These are phyloP conservation scores for Clavispora vitiphila DNA, from an alignment of 805 yeast genomes.

Conservation along the genomic window DNA sequence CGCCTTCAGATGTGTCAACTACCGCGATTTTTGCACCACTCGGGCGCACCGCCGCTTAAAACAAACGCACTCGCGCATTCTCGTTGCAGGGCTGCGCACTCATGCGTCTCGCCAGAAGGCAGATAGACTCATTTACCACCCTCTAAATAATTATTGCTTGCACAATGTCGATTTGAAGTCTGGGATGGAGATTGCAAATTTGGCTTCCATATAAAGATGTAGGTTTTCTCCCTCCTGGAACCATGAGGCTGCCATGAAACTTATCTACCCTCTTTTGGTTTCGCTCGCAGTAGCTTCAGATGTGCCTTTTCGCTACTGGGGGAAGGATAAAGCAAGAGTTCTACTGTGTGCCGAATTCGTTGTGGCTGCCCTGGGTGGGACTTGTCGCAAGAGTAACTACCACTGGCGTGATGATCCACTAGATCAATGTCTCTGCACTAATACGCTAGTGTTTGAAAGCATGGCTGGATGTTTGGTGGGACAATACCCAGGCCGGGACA, in stretches of 20 bases:
- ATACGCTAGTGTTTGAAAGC: neutral
- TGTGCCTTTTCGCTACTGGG: slow-evolving; percentile 1
- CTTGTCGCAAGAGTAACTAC: neutral
- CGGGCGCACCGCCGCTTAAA: neutral
- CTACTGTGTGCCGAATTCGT: neutral
- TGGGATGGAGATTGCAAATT: neutral
- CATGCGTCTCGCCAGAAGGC: neutral
- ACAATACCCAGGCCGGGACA: slow-evolving; percentile 1
- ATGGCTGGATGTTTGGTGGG: slow-evolving; percentile 3
- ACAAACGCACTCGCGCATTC: neutral
- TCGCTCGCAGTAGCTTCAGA: neutral
- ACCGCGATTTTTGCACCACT: neutral
- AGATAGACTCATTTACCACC: too few species aligned
- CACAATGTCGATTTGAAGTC: neutral
- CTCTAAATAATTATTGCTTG: too few species aligned
- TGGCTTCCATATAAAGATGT: neutral
- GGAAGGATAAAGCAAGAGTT: neutral
- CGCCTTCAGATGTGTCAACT: neutral
- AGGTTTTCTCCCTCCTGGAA: too few species aligned
- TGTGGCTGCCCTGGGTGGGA: neutral
- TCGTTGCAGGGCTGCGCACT: neutral
- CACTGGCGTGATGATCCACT: neutral
- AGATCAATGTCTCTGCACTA: neutral
- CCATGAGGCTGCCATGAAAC: too few species aligned
- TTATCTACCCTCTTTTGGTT: neutral